phyloP scores from a whole-genome alignment of 257 asterid species.

The Apocynum venetum region DNA sequence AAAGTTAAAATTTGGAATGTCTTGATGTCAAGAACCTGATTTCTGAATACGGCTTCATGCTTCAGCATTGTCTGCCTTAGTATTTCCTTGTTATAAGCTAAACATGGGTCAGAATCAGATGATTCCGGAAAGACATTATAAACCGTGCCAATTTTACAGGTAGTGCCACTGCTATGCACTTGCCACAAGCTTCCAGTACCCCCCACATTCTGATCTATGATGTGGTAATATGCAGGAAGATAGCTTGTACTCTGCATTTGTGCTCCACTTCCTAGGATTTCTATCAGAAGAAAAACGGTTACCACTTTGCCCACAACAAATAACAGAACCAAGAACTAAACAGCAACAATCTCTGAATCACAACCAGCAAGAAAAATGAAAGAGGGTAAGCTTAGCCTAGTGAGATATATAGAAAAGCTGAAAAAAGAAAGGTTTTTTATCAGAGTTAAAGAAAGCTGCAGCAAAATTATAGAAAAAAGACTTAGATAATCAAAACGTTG shows the following conservation, averaged over 20 bases:
- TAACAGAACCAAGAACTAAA: not conserved
- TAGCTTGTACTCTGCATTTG: conserved; percentile 53
- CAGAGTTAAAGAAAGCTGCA: not conserved
- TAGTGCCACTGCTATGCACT: conserved; percentile 22
- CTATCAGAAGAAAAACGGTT: not conserved
- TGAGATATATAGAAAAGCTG: not conserved
- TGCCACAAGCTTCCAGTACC: conserved; percentile 40
- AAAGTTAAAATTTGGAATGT: not conserved
- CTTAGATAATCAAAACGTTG: not conserved
- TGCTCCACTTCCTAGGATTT: conserved; percentile 27
- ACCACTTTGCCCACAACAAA: not conserved
- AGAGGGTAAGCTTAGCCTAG: not conserved
- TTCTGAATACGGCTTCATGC: conserved; percentile 68
- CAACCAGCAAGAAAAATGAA: not conserved
- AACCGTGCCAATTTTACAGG: conserved; percentile 34
- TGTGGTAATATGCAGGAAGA: conserved; percentile 33
- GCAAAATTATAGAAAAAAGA: not conserved
- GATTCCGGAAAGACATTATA: conserved; percentile 26
- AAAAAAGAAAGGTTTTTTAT: not conserved
- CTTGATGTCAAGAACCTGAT: conserved; percentile 47
- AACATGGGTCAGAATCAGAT: conserved; percentile 20
- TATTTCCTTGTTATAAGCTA: conserved; percentile 39
- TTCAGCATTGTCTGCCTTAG: conserved; percentile 54
- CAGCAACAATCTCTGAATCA: not conserved
- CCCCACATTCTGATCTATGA: conserved; percentile 34